Evolutionary conservation across 1,139 yeast genomes (phyloP), one percentile per base, ranked within the genome.

Genomic region (Scheffersomyces quercinus): DNA sequence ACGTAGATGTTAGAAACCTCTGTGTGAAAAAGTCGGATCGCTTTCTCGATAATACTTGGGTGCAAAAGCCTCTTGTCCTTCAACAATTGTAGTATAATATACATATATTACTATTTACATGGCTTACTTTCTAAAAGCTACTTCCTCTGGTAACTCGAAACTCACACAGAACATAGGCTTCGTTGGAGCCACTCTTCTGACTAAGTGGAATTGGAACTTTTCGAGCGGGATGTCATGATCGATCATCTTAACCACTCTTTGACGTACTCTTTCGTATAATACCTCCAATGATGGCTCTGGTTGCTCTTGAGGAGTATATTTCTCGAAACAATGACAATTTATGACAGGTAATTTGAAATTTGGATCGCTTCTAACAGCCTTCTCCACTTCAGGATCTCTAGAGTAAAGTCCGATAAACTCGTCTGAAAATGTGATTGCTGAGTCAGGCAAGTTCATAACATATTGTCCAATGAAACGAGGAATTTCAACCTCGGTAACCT

Each of bases 381-480:
- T 53, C 50, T 67, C 68, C 37, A 73, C 60, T 41, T 68, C 66
- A 3, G 67, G 68, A 32, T 68, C 67, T 12, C 47, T 36, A 1
- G 74, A 52, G 56, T 85, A 89, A 14, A 90, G 71, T 0, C 97
- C 96, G 43, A 80, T 70, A 56, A 80, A 91, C 41, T 83, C 86
- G 54, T 84, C 83, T 41, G 93, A 69, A 57, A 95, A 95, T n/a
- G 85, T 83, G 28, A 93, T 72, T 0, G 99, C 98, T 35, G 90
- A 77, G 58, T 89, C 99, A 2, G 99, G 99, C 44, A 95, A 74
- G 61, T 95, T 95, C 99, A 95, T 93, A 9, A 90, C 96, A 58
- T 82, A 95, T 59, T 91, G 90, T 36, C 79, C 67, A 51, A 81
- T 75, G 52, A 71, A 77, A 29, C 65, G 66, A 1, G 98, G 98